phyloP scores from a whole-genome alignment of 2,329 filamentous ascomycete genomes.

The Aspergillus spinulosporus region DNA sequence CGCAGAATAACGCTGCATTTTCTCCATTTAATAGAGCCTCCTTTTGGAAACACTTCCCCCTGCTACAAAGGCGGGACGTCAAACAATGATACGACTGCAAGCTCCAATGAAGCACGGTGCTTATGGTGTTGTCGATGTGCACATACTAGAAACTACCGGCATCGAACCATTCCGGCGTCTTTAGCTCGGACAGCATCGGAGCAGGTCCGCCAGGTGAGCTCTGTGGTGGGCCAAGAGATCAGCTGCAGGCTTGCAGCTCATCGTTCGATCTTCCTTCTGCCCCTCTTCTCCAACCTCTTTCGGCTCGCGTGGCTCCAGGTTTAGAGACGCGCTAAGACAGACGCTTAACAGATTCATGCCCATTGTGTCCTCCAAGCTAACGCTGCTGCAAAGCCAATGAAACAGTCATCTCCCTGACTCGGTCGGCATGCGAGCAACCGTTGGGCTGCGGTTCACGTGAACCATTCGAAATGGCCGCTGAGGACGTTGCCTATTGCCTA shows the following conservation, averaged over 20 bases:
- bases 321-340: conserved; percentile 9
- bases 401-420: not conserved
- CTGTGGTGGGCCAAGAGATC: conserved; percentile 20
- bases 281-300: conserved; percentile 17
- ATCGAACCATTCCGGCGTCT: conserved; percentile 5
- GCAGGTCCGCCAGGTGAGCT: not conserved
- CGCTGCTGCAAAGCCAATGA: conserved; percentile 4
- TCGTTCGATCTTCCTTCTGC: conserved; percentile 20
- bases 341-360: conserved; percentile 3
- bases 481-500: not conserved
- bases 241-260: conserved; percentile 24
- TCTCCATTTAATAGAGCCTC: not conserved
- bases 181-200: not conserved
- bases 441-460: not conserved
- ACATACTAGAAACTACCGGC: not conserved
- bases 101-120: not conserved
- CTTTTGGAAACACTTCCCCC: not conserved
- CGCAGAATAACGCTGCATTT: not conserved
- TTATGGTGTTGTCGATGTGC: not conserved
- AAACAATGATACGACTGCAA: not conserved
- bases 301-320: conserved; percentile 28
- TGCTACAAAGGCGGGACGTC: not conserved
- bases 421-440: not conserved
- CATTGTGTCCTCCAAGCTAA: not conserved
- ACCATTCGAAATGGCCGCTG: not conserved